Base-by-base conservation (phyloP, 768 basidiomycete species). In the Lactarius tabidus region DNA sequence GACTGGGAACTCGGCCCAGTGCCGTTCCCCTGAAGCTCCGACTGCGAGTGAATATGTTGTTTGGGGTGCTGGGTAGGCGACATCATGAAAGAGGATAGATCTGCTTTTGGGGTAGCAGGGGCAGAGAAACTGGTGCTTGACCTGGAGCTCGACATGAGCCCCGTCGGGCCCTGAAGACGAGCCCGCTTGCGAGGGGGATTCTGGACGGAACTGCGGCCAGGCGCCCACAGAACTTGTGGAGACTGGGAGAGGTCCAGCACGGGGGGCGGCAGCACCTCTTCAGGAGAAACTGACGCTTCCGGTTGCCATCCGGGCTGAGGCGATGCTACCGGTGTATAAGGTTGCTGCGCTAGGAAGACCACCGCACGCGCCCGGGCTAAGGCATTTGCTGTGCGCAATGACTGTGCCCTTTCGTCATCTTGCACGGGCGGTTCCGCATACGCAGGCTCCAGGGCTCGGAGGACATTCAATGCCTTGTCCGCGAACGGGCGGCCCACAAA, bases 391-490 rank as follows among this genome's bases (percentile, higher is more conserved):
- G 84, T 80, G 60, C 85, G 78, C 56, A 91, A 75, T 28, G 91
- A 83, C 67, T 82, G 80, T 14, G 79, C 79, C 67, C 87, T 85
- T 38, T 64, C 57, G 23, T 69, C 66, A 71, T 83, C 78, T 18
- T 77, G 75, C 18, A 81, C 82, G 70, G 86, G 86, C 45, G 88
- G 87, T 48, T 81, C 78, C 31, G 85, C 80, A 71, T 90, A 91
- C n/a, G 92, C 76, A 17, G 91, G 90, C 17, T 87, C 82, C 23
- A 93, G 81, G 3, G 88, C 84, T 57, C 81, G 81, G 15, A 93
- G 79, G 68, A 93, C 89, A 65, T 85, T 84, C 66, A 82, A 81
- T 6, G 85, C 88, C 73, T 90, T 91, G 74, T 92, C 89, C 18
- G 89, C 89, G 52, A 91, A 84, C 0, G 85, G 78, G 62, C 83